These are phyloP conservation scores for Quercus mongolica DNA, from an alignment of 306 rosid species.

Conservation along the genomic window DNA sequence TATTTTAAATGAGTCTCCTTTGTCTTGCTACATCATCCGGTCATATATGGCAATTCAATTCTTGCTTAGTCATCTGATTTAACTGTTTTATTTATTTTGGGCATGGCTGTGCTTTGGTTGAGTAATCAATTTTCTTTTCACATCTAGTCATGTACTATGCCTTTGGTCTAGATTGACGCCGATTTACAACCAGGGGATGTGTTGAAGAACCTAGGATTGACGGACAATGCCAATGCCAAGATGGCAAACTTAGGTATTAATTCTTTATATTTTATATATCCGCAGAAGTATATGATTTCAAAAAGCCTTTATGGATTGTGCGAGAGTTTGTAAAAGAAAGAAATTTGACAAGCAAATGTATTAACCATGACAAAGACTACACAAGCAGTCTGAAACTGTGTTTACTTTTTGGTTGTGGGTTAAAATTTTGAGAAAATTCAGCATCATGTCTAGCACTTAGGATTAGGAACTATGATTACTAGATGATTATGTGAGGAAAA, in stretches of 20 bases:
- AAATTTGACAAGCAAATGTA: not conserved
- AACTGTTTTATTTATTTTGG: not conserved
- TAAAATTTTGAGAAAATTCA: too few relatives aligned
- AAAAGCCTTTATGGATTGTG: not conserved
- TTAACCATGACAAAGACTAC: not conserved
- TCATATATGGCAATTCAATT: not conserved
- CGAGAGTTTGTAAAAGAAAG: not conserved
- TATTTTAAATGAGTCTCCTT: not conserved
- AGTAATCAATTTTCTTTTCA: not conserved
- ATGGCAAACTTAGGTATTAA: not conserved
- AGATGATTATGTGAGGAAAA: too few relatives aligned
- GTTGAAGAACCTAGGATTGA: constrained; percentile 33
- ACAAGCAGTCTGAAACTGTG: too few relatives aligned
- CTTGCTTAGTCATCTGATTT: not conserved
- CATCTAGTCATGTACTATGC: not conserved
- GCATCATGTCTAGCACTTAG: too few relatives aligned
- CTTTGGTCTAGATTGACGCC: constrained; percentile 39
- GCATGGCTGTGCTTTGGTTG: not conserved
- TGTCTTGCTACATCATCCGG: not conserved
- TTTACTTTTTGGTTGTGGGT: too few relatives aligned
- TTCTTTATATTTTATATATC: not conserved
- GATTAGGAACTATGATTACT: too few relatives aligned
- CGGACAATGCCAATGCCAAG: constrained; percentile 26
- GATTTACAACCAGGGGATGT: constrained; percentile 47
- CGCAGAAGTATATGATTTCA: not conserved